Conservation (phyloP, 2,329 filamentous ascomycete species). For the Nigrospora oryzae region DNA sequence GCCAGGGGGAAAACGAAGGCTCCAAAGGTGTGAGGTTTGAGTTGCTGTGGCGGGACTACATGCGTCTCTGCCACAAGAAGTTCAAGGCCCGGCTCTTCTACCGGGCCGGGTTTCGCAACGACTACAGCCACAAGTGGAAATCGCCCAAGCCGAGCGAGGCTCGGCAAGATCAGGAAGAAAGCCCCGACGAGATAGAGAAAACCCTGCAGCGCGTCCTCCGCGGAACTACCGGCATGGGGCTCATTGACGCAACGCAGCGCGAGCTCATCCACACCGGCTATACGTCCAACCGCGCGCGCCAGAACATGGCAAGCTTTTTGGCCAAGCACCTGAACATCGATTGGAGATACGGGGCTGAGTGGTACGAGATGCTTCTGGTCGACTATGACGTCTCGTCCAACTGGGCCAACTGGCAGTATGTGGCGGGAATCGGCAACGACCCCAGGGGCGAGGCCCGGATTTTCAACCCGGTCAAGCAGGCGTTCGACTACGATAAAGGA, state of each 20-base stretch:
- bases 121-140: slow-evolving; percentile 40
- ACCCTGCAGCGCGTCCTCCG: slow-evolving; percentile 51
- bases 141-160: slow-evolving; percentile 21
- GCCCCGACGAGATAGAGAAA: slow-evolving; percentile 32
- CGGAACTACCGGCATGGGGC: slow-evolving; percentile 64
- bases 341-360: slow-evolving; percentile 75
- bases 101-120: slow-evolving; percentile 52
- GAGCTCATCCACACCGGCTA: slow-evolving; percentile 71
- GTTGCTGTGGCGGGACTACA: slow-evolving; percentile 73
- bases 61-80: slow-evolving; percentile 67
- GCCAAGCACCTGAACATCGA: slow-evolving; percentile 67
- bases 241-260: slow-evolving; percentile 71
- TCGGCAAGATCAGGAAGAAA: slow-evolving; percentile 25
- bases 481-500: slow-evolving; percentile 64
- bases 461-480: slow-evolving; percentile 78
- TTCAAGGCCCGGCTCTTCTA: slow-evolving; percentile 58
- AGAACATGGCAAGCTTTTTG: slow-evolving; percentile 70
- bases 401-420: slow-evolving; percentile 80
- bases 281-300: slow-evolving; percentile 66
- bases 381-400: slow-evolving; percentile 73
- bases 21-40: slow-evolving; percentile 64
- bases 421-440: slow-evolving; percentile 72
- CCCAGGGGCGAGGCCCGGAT: slow-evolving; percentile 62
- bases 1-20: slow-evolving; percentile 63
- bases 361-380: slow-evolving; percentile 67